Conservation (phyloP, 1,139 yeast species). For the Scheffersomyces quercinus region DNA sequence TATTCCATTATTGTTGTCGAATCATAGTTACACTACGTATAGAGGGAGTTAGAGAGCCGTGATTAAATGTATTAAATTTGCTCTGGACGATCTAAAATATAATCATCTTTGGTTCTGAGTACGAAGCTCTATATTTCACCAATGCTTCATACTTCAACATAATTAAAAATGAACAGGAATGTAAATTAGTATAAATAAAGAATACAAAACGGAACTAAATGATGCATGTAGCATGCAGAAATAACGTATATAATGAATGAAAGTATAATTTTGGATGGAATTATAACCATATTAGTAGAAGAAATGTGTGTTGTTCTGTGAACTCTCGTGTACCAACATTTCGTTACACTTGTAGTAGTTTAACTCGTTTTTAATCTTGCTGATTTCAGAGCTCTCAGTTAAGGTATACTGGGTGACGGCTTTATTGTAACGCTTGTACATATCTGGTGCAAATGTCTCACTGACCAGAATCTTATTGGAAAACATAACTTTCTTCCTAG, state of each 20-base stretch:
- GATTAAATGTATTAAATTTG: no score
- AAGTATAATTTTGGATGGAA: no score
- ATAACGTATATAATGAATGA: no score
- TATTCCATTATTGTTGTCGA: conserved; percentile 78
- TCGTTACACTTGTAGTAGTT: conserved; percentile 53
- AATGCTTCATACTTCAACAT: no score
- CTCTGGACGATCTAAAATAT: no score
- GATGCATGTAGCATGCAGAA: no score
- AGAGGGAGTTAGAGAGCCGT: conserved; percentile 58
- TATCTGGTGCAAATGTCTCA: conserved; percentile 50
- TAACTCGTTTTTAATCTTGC: conserved; percentile 50
- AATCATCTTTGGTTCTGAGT: no score
- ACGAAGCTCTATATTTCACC: no score
- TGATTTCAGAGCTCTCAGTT: conserved; percentile 46
- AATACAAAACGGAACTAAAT: no score
- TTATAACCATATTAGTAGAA: conserved; percentile 30
- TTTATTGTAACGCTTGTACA: conserved; percentile 54
- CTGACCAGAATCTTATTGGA: conserved; percentile 45
- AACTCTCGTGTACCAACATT: conserved; percentile 56
- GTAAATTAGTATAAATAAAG: no score
- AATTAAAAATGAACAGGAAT: no score
- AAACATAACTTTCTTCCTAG: conserved; percentile 36
- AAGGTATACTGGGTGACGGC: conserved; percentile 53
- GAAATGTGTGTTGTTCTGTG: conserved; percentile 54
- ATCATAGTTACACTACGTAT: conserved; percentile 85